Base-by-base conservation (phyloP, 1,139 yeast genomes). In the Diutina ranongensis region DNA sequence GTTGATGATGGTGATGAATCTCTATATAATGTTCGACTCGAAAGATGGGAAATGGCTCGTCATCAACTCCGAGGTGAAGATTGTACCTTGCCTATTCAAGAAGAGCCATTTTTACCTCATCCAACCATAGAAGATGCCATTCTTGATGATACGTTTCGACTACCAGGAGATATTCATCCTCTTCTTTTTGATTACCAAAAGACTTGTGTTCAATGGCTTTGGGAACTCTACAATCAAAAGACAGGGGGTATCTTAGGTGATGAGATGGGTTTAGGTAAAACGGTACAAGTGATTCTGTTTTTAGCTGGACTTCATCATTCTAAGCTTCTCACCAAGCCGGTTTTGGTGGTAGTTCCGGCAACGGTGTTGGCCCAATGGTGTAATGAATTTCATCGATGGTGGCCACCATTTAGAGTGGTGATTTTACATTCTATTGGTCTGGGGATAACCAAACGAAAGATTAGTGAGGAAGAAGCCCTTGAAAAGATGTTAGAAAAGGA, bases 311-410 rank as follows among this genome's bases (percentile, higher is more conserved):
- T 92, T 35, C 95, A 88, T 57, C 85, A 88, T 58, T 84, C 95
- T 16, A 81, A 83, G 0, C 65, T 76, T 46, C 63, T 92, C 4
- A 73, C 76, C 20, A 83, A 83, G 44, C 98, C 98, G 0, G 83
- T 84, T 0, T 59, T 92, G 34, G 74, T 92, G 38, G 97, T 92
- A 0, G 95, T 96, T 49, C 98, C 98, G 0, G 97, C 98, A 0
- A 92, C 98, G 0, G 97, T 92, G 0, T 68, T 92, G 72, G 83
- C 79, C 50, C 98, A 92, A 58, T 92, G 98, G 98, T 94, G 89
- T 4, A 83, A 82, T 51, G 98, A 92, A 60, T 80, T 92, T 48
- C 98, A 92, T 56, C 74, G 83, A 45, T 92, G 98, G 98, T 92
- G 97, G 97, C 97, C 98, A 1, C 89, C 97, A 0, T 69, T 94